Percentiles rank a stretch among this genome's conserved stretches.
Evolutionary conservation across 176 grass and related monocot genomes (phyloP).

Genomic region (Carex scoparia): DNA sequence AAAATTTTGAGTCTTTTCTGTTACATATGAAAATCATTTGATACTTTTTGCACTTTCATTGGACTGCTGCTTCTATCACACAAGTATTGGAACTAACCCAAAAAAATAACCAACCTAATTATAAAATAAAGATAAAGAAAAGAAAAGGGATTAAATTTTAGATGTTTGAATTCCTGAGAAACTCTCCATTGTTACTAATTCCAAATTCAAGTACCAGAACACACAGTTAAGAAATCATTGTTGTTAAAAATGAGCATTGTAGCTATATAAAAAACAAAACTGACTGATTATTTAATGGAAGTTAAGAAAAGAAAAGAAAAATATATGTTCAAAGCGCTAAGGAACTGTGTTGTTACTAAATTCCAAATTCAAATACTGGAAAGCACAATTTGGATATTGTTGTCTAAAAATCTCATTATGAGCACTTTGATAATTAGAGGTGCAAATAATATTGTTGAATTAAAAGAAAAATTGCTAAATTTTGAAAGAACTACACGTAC

Average conservation of each 20-base stretch:
- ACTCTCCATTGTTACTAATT: constrained; percentile 2
- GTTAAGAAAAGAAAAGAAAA: constrained; percentile 8
- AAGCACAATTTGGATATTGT: background rate
- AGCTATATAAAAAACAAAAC: background rate
- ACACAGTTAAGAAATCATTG: constrained; percentile 1
- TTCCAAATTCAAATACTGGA: constrained; percentile 16
- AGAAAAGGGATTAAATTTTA: background rate
- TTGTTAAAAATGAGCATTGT: background rate
- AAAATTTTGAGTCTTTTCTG: background rate
- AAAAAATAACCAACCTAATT: background rate
- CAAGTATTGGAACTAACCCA: background rate
- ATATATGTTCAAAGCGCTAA: background rate
- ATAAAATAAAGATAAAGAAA: background rate
- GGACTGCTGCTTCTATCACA: background rate
- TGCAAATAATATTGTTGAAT: background rate
- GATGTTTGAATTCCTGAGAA: background rate
- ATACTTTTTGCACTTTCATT: background rate
- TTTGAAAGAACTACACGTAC: constrained; percentile 24
- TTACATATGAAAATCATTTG: constrained; percentile 11
- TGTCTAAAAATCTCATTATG: background rate
- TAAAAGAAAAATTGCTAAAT: constrained; percentile 16
- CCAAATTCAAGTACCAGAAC: constrained; percentile 13
- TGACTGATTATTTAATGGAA: background rate
- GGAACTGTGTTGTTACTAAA: constrained; percentile 15
- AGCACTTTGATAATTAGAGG: background rate